These are phyloP conservation scores for Acidomyces sp. DNA, from an alignment of 495 filamentous ascomycete genomes.

Conservation along the genomic window DNA sequence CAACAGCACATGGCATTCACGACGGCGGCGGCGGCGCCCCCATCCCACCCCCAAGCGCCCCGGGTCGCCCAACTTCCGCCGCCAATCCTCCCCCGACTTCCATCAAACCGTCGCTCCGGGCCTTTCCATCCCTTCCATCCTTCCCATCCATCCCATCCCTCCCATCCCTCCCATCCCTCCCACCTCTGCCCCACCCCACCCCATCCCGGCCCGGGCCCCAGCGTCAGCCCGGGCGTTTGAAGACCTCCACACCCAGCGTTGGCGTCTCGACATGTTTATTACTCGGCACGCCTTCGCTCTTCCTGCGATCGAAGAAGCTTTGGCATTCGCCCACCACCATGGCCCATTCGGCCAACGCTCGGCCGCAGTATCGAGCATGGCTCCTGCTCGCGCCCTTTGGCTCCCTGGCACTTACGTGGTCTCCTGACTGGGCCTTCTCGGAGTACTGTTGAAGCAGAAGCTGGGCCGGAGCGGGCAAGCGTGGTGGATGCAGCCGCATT, in stretches of 20 bases:
- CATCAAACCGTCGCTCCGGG: too few species aligned
- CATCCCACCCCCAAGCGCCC: too few species aligned
- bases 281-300: slow-evolving; percentile 67
- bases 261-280: slow-evolving; percentile 77
- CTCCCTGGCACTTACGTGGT: slow-evolving; percentile 16
- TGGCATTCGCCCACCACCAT: slow-evolving; percentile 77
- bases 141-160: neutral
- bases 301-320: slow-evolving; percentile 77
- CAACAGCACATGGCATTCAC: too few species aligned
- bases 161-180: neutral
- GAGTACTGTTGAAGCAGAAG: slow-evolving; percentile 34
- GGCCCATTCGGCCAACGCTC: slow-evolving; percentile 85
- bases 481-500: slow-evolving; percentile 54
- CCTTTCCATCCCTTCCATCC: too few species aligned
- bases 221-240: slow-evolving; percentile 41
- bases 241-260: slow-evolving; percentile 69
- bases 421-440: neutral
- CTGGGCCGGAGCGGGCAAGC: slow-evolving; percentile 62
- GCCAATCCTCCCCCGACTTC: too few species aligned
- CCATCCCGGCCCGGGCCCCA: neutral
- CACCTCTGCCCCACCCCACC: neutral
- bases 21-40: too few species aligned
- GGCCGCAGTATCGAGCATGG: slow-evolving; percentile 62
- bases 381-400: slow-evolving; percentile 25
- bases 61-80: too few species aligned